Percentiles rank a stretch among this genome's conserved stretches.
Evolutionary conservation across 306 rosid species (phyloP).

Genomic region (Dryas octopetala): DNA sequence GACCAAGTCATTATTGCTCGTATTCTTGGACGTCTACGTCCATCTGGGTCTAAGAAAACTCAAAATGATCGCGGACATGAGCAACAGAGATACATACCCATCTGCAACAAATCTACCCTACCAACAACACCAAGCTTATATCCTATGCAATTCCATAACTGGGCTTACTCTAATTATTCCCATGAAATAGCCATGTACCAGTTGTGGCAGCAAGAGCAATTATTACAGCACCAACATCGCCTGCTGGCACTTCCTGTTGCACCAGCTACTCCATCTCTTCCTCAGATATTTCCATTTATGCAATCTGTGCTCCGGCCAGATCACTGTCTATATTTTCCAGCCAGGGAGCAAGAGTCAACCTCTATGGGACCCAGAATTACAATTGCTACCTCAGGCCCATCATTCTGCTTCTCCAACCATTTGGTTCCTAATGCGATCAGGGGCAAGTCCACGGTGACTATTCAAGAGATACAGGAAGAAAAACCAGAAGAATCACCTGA

Average conservation of each 20-base stretch:
- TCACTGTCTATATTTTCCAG: constrained; percentile 55
- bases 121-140: constrained; percentile 34
- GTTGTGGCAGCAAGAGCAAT: constrained; percentile 75
- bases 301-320: constrained; percentile 60
- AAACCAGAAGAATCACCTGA: constrained; percentile 42
- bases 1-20: constrained; percentile 68
- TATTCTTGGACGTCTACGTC: constrained; percentile 50
- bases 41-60: constrained; percentile 31
- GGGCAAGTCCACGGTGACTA: constrained; percentile 64
- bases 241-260: constrained; percentile 54
- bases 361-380: constrained; percentile 49
- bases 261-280: constrained; percentile 45
- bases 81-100: constrained; percentile 33
- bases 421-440: constrained; percentile 40
- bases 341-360: constrained; percentile 45
- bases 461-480: constrained; percentile 74
- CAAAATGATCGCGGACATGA: constrained; percentile 35
- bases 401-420: constrained; percentile 51
- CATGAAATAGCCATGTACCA: constrained; percentile 61
- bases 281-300: constrained; percentile 59
- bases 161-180: constrained; percentile 46
- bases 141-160: constrained; percentile 48
- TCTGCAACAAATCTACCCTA: constrained; percentile 35
- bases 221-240: constrained; percentile 53
- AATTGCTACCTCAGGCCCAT: constrained; percentile 48